Evolutionary conservation across 306 rosid genomes (phyloP).

Genomic region (Castanea sativa): DNA sequence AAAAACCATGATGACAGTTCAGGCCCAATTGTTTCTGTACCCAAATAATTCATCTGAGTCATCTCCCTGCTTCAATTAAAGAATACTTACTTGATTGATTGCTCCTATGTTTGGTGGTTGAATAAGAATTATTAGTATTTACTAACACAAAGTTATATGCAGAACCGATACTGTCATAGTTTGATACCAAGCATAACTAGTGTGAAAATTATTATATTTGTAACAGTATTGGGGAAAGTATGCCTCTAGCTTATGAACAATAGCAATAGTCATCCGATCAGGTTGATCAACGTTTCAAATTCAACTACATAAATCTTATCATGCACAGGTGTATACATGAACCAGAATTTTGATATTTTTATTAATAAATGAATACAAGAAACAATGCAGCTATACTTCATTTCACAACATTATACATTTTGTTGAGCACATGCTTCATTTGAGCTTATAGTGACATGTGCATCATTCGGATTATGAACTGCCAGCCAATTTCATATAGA

Average conservation of each 20-base stretch:
- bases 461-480: background rate
- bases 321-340: background rate
- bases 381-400: conserved; percentile 1
- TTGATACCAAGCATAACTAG: background rate
- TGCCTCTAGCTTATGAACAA: background rate
- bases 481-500: background rate
- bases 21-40: background rate
- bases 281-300: background rate
- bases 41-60: too few species aligned
- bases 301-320: background rate
- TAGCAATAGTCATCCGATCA: background rate
- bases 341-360: background rate
- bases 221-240: background rate
- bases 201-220: background rate
- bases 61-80: background rate
- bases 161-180: background rate
- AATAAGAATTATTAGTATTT: background rate
- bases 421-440: background rate
- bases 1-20: too few species aligned
- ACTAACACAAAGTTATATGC: background rate
- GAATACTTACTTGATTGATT: background rate
- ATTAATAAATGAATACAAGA: background rate
- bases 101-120: background rate
- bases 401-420: background rate
- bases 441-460: background rate